Evolutionary conservation across 495 filamentous ascomycete genomes (phyloP).

Genomic region (Penicillium maclennaniae): DNA sequence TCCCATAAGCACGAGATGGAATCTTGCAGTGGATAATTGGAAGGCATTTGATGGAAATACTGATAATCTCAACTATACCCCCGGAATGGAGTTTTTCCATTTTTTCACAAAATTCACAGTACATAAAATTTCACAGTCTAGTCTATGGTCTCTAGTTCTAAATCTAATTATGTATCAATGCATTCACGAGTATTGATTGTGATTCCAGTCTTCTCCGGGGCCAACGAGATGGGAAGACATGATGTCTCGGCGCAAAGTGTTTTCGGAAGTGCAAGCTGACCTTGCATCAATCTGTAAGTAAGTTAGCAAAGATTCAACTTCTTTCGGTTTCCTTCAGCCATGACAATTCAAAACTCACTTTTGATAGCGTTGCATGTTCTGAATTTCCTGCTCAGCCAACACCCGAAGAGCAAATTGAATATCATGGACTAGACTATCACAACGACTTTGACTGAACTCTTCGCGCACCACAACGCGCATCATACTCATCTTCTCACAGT

Average conservation of each 20-base stretch:
- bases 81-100: not conserved
- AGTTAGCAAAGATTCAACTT: not conserved
- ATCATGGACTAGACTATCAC: slow-evolving; percentile 66
- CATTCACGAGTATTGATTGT: not conserved
- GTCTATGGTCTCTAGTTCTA: not conserved
- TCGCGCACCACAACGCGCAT: slow-evolving; percentile 85
- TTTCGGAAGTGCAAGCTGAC: not conserved
- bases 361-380: slow-evolving; percentile 47
- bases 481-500: slow-evolving; percentile 71
- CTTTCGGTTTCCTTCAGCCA: not conserved
- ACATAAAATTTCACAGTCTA: not conserved
- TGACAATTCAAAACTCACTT: slow-evolving; percentile 41
- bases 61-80: slow-evolving; percentile 8
- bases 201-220: not conserved
- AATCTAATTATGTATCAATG: not conserved
- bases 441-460: slow-evolving; percentile 72
- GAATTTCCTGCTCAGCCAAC: slow-evolving; percentile 66
- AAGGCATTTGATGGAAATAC: not conserved
- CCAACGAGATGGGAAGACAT: not conserved
- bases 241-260: not conserved
- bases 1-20: not conserved
- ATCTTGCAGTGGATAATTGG: not conserved
- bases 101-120: not conserved
- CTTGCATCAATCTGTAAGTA: not conserved
- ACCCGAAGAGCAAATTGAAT: slow-evolving; percentile 62